phyloP scores from a whole-genome alignment of 768 basidiomycete genomes.

The Royoungia palumana region DNA sequence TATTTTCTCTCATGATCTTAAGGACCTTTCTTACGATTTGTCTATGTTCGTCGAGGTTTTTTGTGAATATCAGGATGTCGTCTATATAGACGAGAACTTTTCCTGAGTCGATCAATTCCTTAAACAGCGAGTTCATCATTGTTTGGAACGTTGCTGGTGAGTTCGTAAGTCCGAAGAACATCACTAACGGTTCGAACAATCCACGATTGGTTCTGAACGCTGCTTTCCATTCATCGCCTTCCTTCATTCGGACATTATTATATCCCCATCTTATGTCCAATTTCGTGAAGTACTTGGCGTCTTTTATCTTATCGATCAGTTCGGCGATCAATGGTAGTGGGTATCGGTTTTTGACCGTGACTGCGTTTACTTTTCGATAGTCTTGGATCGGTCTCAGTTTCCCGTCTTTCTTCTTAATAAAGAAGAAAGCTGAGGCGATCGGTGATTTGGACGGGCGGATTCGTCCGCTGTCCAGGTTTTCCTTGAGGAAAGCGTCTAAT shows the following conservation, averaged over 20 bases:
- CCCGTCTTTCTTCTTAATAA: neutral
- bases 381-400: neutral
- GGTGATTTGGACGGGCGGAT: neutral
- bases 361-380: neutral
- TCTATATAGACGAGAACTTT: no score
- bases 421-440: neutral
- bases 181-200: neutral
- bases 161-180: neutral
- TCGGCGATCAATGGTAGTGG: neutral
- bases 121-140: no score
- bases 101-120: no score
- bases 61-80: conserved; percentile 21
- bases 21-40: neutral
- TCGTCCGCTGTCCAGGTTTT: no score
- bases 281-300: no score
- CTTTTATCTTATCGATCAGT: no score
- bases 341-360: neutral
- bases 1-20: neutral
- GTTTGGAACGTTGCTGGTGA: no score
- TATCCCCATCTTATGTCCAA: no score
- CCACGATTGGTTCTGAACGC: neutral
- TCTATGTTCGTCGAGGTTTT: conserved; percentile 27
- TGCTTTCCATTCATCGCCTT: neutral
- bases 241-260: no score
- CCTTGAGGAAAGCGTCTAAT: neutral